Evolutionary conservation across 805 yeast genomes (phyloP).

Genomic region (Spathaspora gorwiae): DNA sequence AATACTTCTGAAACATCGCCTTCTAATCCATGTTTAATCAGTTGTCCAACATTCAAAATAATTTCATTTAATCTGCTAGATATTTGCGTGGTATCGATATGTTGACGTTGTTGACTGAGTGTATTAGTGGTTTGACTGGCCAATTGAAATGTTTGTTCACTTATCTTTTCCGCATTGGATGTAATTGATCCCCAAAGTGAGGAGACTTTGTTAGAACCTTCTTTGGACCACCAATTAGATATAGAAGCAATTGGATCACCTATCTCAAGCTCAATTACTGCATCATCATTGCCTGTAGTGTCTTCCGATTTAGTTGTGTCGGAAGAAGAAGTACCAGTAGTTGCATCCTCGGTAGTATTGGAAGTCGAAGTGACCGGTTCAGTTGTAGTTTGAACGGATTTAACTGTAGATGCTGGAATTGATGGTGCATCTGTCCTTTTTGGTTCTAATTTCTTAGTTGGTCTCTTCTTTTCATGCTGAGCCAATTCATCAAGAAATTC

Average conservation of each 20-base stretch:
- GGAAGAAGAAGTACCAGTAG: not conserved
- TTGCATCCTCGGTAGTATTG: not conserved
- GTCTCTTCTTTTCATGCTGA: conserved; percentile 45
- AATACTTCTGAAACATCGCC: conserved; percentile 49
- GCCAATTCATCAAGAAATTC: conserved; percentile 68
- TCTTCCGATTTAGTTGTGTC: not conserved
- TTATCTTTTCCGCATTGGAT: conserved; percentile 42
- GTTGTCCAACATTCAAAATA: conserved; percentile 35
- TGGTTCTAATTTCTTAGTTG: conserved; percentile 31
- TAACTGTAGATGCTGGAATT: conserved; percentile 5
- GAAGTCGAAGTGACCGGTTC: not conserved
- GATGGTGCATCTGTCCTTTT: conserved; percentile 9
- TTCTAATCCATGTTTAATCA: conserved; percentile 49
- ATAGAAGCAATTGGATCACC: conserved; percentile 61
- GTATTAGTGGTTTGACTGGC: conserved; percentile 44
- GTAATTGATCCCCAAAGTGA: conserved; percentile 68
- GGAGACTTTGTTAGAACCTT: conserved; percentile 62
- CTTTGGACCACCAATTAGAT: conserved; percentile 72
- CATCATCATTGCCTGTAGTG: not conserved
- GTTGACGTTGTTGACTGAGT: conserved; percentile 36
- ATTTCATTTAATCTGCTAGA: conserved; percentile 23
- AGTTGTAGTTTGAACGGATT: conserved; percentile 7
- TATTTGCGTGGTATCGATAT: conserved; percentile 15
- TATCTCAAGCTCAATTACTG: not conserved
- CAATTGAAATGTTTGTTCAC: conserved; percentile 48